These are phyloP conservation scores for Phoma sp. DNA, from an alignment of 2,329 filamentous ascomycete genomes.

Conservation along the genomic window DNA sequence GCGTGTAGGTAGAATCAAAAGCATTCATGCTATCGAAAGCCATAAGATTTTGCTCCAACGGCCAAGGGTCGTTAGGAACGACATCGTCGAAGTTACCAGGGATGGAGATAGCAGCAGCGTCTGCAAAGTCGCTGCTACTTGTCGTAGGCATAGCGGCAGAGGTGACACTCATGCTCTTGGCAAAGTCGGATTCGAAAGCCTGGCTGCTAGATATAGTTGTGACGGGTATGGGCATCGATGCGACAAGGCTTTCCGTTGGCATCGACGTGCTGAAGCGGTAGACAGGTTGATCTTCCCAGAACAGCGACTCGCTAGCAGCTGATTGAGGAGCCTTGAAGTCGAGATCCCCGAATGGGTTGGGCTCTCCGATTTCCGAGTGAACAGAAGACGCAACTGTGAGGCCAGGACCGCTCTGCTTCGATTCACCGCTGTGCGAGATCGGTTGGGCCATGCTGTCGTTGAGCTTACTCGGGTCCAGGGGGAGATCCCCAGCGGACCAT, in stretches of 20 bases:
- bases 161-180: conserved; percentile 33
- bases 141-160: conserved; percentile 34
- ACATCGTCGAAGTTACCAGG: conserved; percentile 41
- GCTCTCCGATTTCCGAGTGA: conserved; percentile 50
- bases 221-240: conserved; percentile 34
- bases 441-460: conserved; percentile 45
- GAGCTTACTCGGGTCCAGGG: conserved; percentile 48
- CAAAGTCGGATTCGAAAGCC: conserved; percentile 39
- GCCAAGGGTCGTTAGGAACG: conserved; percentile 39
- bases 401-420: conserved; percentile 48
- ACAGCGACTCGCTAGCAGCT: conserved; percentile 40
- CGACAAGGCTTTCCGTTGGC: conserved; percentile 30
- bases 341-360: conserved; percentile 42
- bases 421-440: conserved; percentile 51
- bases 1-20: conserved; percentile 36
- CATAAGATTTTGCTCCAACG: conserved; percentile 36
- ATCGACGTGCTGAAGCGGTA: conserved; percentile 39
- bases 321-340: conserved; percentile 42
- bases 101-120: conserved; percentile 41
- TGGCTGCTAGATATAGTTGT: conserved; percentile 31
- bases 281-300: conserved; percentile 48
- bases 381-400: conserved; percentile 50
- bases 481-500: conserved; percentile 51
- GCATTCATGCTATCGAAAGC: conserved; percentile 32
- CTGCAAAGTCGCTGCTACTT: conserved; percentile 30